phyloP scores from a whole-genome alignment of 768 basidiomycete genomes.

The Galerina marginata region DNA sequence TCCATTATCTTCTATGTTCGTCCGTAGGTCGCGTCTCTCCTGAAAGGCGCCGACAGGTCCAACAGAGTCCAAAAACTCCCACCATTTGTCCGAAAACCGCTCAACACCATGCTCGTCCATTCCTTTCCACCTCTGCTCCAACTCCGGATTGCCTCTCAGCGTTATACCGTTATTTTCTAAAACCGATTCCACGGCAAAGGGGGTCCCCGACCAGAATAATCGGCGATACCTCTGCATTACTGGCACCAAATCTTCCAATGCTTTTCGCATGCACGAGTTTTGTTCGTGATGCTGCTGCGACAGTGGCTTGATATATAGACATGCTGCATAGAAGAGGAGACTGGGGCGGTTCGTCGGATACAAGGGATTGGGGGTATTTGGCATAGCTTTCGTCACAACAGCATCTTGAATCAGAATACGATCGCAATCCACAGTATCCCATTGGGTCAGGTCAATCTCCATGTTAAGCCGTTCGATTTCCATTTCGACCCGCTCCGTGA shows the following conservation, averaged over 20 bases:
- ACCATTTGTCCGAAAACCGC: neutral
- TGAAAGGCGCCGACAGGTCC: neutral
- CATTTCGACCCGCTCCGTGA: neutral
- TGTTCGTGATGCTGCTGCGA: neutral
- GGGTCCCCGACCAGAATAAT: too few relatives aligned
- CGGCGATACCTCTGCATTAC: neutral
- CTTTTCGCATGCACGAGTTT: neutral
- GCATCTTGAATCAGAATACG: neutral
- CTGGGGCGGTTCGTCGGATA: neutral
- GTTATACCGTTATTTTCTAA: too few relatives aligned
- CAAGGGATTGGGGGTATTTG: neutral
- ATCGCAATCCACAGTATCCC: too few relatives aligned
- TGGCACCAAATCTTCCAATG: neutral
- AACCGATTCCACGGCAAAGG: too few relatives aligned
- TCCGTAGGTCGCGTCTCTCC: too few relatives aligned
- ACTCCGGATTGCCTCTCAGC: neutral
- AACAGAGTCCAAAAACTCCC: neutral
- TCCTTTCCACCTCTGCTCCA: neutral
- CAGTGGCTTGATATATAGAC: neutral
- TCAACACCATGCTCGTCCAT: neutral
- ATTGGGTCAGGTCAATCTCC: neutral
- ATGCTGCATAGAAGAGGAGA: constrained; percentile 1
- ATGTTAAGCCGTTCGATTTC: neutral
- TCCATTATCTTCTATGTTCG: too few relatives aligned
- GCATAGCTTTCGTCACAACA: neutral